Percentiles rank a stretch among this genome's conserved stretches.
phyloP scores from a whole-genome alignment of 2,329 filamentous ascomycete species.

The Cyanodermella asteris region DNA sequence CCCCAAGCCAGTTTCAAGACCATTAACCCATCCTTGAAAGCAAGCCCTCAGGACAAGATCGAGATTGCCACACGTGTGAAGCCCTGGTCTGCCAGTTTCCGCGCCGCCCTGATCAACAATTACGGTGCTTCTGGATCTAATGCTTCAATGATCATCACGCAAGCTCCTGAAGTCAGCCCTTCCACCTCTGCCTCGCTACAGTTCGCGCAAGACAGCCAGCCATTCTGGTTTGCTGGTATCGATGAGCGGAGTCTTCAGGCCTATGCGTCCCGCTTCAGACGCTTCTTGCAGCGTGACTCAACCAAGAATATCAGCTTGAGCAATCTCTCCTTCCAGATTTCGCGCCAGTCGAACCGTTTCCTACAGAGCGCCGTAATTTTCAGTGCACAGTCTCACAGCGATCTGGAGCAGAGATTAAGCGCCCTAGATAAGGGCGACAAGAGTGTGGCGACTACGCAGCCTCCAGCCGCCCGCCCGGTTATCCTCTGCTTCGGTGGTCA shows the following conservation, averaged over 20 bases:
- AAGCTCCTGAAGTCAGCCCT: conserved; percentile 6
- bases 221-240: conserved; percentile 7
- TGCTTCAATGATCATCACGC: conserved; percentile 6
- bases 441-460: conserved; percentile 1
- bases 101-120: conserved; percentile 14
- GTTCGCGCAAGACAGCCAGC: conserved; percentile 4
- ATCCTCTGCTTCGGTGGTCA: conserved; percentile 20
- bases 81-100: conserved; percentile 4
- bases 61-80: conserved; percentile 5
- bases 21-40: conserved; percentile 8
- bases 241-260: conserved; percentile 9
- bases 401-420: conserved; percentile 6
- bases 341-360: conserved; percentile 12
- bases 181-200: conserved; percentile 2
- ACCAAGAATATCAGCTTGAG: conserved; percentile 5
- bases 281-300: conserved; percentile 7
- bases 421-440: conserved; percentile 1
- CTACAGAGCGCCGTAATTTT: conserved; percentile 11
- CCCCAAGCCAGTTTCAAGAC: conserved; percentile 10
- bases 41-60: conserved; percentile 6
- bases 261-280: conserved; percentile 7
- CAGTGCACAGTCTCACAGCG: conserved; percentile 10
- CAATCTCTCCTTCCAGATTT: conserved; percentile 15
- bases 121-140: conserved; percentile 17
- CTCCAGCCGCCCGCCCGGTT: conserved; percentile 7